phyloP scores from a whole-genome alignment of 2,329 filamentous ascomycete genomes.

The Fusarium zealandicum region DNA sequence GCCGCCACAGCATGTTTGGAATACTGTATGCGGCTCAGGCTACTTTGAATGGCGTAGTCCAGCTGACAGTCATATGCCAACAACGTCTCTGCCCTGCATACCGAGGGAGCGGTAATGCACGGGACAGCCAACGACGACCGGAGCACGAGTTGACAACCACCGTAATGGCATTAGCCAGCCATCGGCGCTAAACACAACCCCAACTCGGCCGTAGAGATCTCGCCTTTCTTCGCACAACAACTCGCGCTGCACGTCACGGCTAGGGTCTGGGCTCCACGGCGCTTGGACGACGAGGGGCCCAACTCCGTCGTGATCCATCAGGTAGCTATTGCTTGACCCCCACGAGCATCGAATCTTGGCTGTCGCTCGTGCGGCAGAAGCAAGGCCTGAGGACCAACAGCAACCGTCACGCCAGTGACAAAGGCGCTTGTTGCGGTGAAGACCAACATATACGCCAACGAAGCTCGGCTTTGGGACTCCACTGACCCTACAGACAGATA shows the following conservation, averaged over 20 bases:
- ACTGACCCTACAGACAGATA: slow-evolving; percentile 11
- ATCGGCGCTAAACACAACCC: slow-evolving; percentile 4
- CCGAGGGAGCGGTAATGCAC: background rate
- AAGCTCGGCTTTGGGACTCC: slow-evolving; percentile 3
- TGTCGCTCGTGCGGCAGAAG: slow-evolving; percentile 1
- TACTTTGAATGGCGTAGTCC: slow-evolving; percentile 1
- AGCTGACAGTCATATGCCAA: slow-evolving; percentile 21
- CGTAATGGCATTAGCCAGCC: background rate
- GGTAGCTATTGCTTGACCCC: slow-evolving; percentile 3
- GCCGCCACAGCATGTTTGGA: slow-evolving; percentile 15
- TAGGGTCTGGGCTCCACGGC: slow-evolving; percentile 17
- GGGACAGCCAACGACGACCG: background rate
- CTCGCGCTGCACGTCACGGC: slow-evolving; percentile 23
- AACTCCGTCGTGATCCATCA: slow-evolving; percentile 16
- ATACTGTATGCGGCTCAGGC: slow-evolving; percentile 17
- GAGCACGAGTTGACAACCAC: background rate
- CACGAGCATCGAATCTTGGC: slow-evolving; percentile 11
- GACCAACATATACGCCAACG: slow-evolving; percentile 14
- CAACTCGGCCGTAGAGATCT: slow-evolving; percentile 6
- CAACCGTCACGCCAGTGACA: slow-evolving; percentile 23
- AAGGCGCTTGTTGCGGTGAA: slow-evolving; percentile 32
- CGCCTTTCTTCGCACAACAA: background rate
- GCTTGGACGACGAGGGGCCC: slow-evolving; percentile 12
- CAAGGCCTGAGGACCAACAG: background rate
- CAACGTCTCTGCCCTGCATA: slow-evolving; percentile 3